Percentiles rank a stretch among this genome's conserved stretches.
These are phyloP conservation scores for Phytophthora lateralis DNA, from an alignment of 352 stramenopile species.

Conservation along the genomic window DNA sequence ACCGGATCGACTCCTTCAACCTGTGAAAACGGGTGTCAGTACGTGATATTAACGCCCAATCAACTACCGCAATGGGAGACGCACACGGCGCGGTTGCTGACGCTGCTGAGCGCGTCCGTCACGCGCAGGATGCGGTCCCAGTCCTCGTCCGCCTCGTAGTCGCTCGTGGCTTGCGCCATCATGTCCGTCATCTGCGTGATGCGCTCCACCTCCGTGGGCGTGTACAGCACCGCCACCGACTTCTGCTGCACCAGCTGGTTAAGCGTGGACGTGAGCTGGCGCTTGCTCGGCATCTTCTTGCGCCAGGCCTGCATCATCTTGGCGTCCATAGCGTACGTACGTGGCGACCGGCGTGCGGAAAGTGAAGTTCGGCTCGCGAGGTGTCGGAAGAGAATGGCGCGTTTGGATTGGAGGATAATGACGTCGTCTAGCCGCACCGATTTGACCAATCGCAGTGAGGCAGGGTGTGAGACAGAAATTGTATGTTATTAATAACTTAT, in stretches of 20 bases:
- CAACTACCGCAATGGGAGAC: constrained; percentile 3
- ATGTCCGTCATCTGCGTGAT: constrained; percentile 79
- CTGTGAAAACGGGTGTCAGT: constrained; percentile 18
- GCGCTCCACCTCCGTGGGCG: constrained; percentile 69
- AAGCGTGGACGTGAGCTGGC: constrained; percentile 60
- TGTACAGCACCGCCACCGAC: constrained; percentile 74
- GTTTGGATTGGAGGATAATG: constrained; percentile 25
- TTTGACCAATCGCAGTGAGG: neutral
- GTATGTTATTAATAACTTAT: constrained; percentile 6
- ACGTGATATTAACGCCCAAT: neutral
- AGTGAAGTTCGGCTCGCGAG: constrained; percentile 8
- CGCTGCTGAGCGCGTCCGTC: constrained; percentile 74
- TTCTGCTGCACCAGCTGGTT: constrained; percentile 85
- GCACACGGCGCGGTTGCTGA: constrained; percentile 66
- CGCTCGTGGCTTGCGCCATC: constrained; percentile 69
- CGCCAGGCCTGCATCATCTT: constrained; percentile 66
- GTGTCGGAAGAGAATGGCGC: constrained; percentile 18
- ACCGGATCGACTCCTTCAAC: constrained; percentile 77
- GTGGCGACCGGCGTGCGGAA: constrained; percentile 19
- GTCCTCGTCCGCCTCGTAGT: constrained; percentile 73
- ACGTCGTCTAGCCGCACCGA: constrained; percentile 10
- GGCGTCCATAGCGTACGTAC: constrained; percentile 51
- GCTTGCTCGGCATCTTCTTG: constrained; percentile 79
- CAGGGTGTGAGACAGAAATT: constrained; percentile 2
- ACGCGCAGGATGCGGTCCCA: constrained; percentile 79